Evolutionary conservation across 2,329 filamentous ascomycete species (phyloP), one percentile per base, ranked within the genome.

Genomic region (Grosmannia clavigera): DNA sequence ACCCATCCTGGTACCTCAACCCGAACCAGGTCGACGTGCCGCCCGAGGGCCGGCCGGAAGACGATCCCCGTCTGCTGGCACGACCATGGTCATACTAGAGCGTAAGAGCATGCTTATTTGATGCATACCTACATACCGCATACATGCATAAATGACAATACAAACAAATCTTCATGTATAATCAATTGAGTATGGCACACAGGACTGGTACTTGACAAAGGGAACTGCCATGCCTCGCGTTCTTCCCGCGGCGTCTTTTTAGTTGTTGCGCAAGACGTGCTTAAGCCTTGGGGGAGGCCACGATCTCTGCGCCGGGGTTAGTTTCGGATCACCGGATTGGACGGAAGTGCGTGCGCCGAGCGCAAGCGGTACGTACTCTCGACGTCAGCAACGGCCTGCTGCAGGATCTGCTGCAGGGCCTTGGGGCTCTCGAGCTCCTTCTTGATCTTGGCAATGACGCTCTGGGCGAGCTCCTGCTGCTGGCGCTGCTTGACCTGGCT

Each of bases 381-480:
- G 73, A 99, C 86, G 76, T 99, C 94, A 66, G 87, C 78, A 71
- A 99, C 84, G 75, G 91, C 96, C 83, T 99, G 94, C 80, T 94
- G 88, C 69, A 99, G 85, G 71, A 99, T 96, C 81, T 96, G 91
- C 82, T 96, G 90, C 70, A 99, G 86, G 67, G 87, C 83, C 85
- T 92, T 97, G 75, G 95, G 94, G 83, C 88, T 96, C 83, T 96
- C 90, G 62, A 99, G 85, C 83, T 97, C 92, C 85, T 97, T 97
- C 77, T 89, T 87, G 73, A 97, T 94, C 85, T 96, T 99, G 81
- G 88, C 85, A 71, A 99, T 97, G 76, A 99, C 81, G 75, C 79
- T 84, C 73, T 95, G 86, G 66, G 94, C 90, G 67, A 99, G 85
- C 83, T 99, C 94, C 77, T 83, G 87, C 84, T 99, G 94, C 82